Evolutionary conservation across 768 basidiomycete species (phyloP), one percentile per base, ranked within the genome.

Genomic region (Leccinum barrowsii): DNA sequence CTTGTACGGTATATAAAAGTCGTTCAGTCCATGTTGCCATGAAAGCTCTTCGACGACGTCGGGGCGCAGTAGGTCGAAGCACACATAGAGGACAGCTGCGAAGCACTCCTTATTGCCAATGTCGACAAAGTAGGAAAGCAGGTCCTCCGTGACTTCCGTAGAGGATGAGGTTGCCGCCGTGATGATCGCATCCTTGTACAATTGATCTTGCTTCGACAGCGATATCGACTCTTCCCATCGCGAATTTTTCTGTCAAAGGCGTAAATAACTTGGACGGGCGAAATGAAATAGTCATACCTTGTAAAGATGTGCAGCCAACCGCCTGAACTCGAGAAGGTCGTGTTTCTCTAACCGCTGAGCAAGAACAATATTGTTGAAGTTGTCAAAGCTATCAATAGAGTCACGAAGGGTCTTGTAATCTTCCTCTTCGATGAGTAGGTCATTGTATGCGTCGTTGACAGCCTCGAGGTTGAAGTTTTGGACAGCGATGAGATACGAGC

Each of bases 21-120:
- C 97, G 68, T 92, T 93, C 49, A 99, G 81, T 21, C 89, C 96
- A 65, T 97, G 87, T 70, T 92, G 90, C 97, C 97, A 98, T 61
- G 94, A 94, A 35, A 97, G 77, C 73, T 97, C 96, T 74, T 94
- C 90, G 26, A 97, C 93, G 56, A 95, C 75, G 68, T 98, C 96
- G 3, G 94, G 83, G 48, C 92, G 88, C 54, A 98, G 77, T n/a
- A 98, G 81, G 75, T 99, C 96, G 77, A 94, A 99, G 78, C 94
- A 97, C 54, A 90, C 82, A 65, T 86, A 98, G 22, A 98, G 83
- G 61, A 89, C 78, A 1, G 90, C 92, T 0, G 93, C 89, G 73
- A 96, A 99, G 74, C 94, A 96, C 71, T 99, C 97, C 76, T 94
- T 95, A 82, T 96, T 96, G 34, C 97, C 97, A 63, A 99, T 98